Evolutionary conservation across 192 early-diverging fungal genomes (phyloP).

Genomic region (Coemansia sp.): DNA sequence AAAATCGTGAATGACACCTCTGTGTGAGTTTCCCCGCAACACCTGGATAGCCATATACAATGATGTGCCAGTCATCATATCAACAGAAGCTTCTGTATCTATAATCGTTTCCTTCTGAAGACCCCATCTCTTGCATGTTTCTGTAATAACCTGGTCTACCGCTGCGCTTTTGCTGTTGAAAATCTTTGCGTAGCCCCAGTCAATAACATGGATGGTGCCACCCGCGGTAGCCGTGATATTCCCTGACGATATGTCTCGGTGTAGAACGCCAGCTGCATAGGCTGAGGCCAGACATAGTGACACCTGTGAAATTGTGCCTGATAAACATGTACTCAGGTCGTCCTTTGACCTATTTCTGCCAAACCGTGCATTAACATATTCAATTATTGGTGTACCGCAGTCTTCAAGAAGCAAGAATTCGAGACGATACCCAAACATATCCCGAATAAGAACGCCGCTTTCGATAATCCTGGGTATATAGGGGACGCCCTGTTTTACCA

Average conservation of each 20-base stretch:
- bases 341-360: not conserved
- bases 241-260: conserved; percentile 22
- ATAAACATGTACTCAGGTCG: not conserved
- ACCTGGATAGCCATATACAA: no score
- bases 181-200: not conserved
- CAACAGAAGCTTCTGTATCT: no score
- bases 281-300: conserved; percentile 6
- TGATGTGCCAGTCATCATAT: no score
- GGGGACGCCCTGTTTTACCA: not conserved
- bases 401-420: conserved; percentile 7
- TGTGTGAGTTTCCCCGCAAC: no score
- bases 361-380: not conserved
- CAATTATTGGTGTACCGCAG: not conserved
- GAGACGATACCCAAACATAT: conserved; percentile 15
- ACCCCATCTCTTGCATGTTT: no score
- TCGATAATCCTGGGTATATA: not conserved
- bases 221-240: conserved; percentile 12
- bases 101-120: no score
- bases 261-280: not conserved
- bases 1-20: no score
- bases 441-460: not conserved
- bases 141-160: no score
- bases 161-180: not conserved
- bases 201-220: no score
- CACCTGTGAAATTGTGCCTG: not conserved